These are phyloP conservation scores for Boletus fagicola DNA, from an alignment of 768 basidiomycete species.

Conservation along the genomic window DNA sequence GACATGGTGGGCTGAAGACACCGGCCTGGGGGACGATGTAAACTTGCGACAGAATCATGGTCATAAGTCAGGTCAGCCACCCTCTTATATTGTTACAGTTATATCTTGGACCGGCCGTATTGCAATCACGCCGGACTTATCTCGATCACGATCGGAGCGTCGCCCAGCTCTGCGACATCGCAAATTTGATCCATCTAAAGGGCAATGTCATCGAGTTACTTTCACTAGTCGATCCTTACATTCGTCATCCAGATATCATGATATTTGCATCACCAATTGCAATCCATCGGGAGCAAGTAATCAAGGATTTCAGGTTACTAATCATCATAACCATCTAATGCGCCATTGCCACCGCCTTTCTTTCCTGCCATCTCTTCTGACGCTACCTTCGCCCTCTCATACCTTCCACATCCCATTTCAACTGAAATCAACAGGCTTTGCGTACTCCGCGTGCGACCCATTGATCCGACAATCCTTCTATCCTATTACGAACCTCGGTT, in stretches of 20 bases:
- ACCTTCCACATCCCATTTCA: no score
- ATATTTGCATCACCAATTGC: background rate
- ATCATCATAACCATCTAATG: no score
- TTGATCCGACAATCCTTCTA: no score
- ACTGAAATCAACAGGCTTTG: no score
- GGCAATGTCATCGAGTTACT: background rate
- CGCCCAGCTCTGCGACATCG: background rate
- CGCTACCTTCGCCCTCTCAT: no score
- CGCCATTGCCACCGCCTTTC: no score
- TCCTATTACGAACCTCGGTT: no score
- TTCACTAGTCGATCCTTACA: background rate
- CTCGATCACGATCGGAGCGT: background rate
- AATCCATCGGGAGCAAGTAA: no score
- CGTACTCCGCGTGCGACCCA: no score
- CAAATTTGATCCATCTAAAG: background rate
- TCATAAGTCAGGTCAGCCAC: background rate
- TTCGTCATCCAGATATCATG: background rate
- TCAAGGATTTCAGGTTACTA: no score
- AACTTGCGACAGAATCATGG: background rate
- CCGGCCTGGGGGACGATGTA: background rate
- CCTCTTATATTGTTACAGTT: conserved; percentile 14
- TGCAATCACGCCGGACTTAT: background rate
- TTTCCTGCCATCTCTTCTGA: no score
- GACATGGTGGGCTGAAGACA: conserved; percentile 9
- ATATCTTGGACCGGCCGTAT: conserved; percentile 11